These are phyloP conservation scores for Lablab purpureus DNA, from an alignment of 306 rosid genomes.

Conservation along the genomic window DNA sequence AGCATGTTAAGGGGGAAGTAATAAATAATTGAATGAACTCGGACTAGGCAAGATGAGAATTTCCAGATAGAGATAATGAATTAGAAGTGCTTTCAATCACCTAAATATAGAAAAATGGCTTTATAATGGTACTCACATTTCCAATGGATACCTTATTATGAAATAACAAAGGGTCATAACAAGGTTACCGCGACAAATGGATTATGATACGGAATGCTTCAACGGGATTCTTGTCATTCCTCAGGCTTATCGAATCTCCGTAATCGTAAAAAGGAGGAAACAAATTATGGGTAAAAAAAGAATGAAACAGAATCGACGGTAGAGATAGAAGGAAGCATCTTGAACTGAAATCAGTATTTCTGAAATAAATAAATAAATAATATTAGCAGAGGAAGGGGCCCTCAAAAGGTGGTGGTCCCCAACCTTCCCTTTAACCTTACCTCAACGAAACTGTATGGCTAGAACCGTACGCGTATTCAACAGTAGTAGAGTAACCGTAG, in stretches of 20 bases:
- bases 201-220: background rate
- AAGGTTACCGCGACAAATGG: background rate
- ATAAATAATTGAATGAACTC: constrained; percentile 18
- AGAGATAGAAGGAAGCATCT: constrained; percentile 3
- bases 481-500: constrained; percentile 45
- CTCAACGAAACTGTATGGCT: constrained; percentile 51
- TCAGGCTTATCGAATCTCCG: constrained; percentile 30
- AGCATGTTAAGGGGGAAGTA: constrained; percentile 1
- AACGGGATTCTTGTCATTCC: constrained; percentile 39
- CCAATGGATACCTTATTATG: background rate
- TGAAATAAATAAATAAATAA: background rate
- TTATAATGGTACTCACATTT: constrained; percentile 30
- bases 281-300: background rate
- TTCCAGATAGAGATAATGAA: constrained; percentile 24
- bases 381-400: constrained; percentile 31
- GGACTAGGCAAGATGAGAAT: constrained; percentile 24
- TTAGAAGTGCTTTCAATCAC: background rate
- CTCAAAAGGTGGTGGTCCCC: constrained; percentile 50
- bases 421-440: constrained; percentile 9
- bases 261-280: background rate
- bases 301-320: background rate
- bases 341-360: background rate
- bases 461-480: constrained; percentile 52
- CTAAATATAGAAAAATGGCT: constrained; percentile 23
- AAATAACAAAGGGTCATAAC: background rate